Conservation (phyloP, 257 asterid species). For the Plantago major region DNA sequence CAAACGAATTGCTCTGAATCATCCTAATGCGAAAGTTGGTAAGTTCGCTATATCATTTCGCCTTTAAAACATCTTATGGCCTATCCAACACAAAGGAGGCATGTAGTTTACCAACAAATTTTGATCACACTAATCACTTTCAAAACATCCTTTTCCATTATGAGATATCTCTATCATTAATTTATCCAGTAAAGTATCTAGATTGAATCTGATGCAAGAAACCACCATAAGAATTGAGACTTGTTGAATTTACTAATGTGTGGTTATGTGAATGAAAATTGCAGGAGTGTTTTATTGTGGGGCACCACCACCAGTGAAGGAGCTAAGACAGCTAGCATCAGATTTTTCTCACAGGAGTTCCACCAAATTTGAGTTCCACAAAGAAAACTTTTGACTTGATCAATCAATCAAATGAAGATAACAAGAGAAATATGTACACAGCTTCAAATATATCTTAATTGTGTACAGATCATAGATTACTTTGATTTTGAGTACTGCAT, state of each 20-base stretch:
- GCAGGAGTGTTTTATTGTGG: slow-evolving; percentile 97
- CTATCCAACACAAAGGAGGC: not conserved
- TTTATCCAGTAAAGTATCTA: too few species aligned
- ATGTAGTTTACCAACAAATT: not conserved
- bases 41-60: slow-evolving; percentile 14
- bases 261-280: not conserved
- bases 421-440: slow-evolving; percentile 4
- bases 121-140: not conserved
- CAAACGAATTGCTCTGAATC: slow-evolving; percentile 68
- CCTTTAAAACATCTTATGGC: too few species aligned
- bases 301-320: slow-evolving; percentile 73
- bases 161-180: not conserved
- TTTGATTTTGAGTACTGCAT: slow-evolving; percentile 1
- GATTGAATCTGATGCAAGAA: too few species aligned
- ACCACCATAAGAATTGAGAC: too few species aligned
- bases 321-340: slow-evolving; percentile 53
- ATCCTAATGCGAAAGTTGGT: slow-evolving; percentile 61
- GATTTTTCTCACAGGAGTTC: slow-evolving; percentile 69
- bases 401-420: slow-evolving; percentile 4
- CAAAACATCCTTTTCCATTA: not conserved
- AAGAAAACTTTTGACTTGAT: slow-evolving; percentile 63
- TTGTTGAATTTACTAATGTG: too few species aligned
- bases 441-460: not conserved
- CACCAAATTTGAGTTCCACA: slow-evolving; percentile 86
- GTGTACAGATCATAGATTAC: slow-evolving; percentile 4